Conservation (phyloP, 352 stramenopile species). For the Globisporangium sylvaticum region DNA sequence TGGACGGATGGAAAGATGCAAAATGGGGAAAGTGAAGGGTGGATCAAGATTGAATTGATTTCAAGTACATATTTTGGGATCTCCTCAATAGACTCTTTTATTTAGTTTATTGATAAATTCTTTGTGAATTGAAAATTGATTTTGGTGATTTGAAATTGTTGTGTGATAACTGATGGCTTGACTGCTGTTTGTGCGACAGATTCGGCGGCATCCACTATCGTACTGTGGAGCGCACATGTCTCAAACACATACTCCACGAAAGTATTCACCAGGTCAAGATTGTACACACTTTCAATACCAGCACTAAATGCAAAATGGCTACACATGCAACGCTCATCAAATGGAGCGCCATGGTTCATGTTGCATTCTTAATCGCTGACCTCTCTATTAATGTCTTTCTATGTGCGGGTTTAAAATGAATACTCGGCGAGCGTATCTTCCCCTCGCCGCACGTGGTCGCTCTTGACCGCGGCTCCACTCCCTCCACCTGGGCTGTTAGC, state of each 20-base stretch:
- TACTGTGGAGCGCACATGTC: constrained; percentile 17
- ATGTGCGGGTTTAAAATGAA: not conserved
- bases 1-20: not conserved
- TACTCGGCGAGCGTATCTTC: constrained; percentile 13
- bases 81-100: no score
- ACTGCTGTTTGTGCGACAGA: constrained; percentile 3
- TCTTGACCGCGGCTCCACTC: constrained; percentile 11
- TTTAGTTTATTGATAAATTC: no score
- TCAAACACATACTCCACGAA: not conserved
- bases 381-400: not conserved
- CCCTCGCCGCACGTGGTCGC: constrained; percentile 23
- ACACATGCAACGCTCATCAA: not conserved
- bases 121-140: no score
- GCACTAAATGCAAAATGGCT: not conserved
- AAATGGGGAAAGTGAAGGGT: not conserved
- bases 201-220: not conserved
- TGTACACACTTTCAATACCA: not conserved
- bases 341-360: not conserved
- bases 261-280: not conserved
- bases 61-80: no score
- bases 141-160: no score
- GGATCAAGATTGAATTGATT: not conserved
- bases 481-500: not conserved
- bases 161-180: constrained; percentile 1
- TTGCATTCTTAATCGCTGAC: not conserved